Percentiles rank a stretch among this genome's conserved stretches.
phyloP scores from a whole-genome alignment of 345 rosid genomes.

The Turritis glabra region DNA sequence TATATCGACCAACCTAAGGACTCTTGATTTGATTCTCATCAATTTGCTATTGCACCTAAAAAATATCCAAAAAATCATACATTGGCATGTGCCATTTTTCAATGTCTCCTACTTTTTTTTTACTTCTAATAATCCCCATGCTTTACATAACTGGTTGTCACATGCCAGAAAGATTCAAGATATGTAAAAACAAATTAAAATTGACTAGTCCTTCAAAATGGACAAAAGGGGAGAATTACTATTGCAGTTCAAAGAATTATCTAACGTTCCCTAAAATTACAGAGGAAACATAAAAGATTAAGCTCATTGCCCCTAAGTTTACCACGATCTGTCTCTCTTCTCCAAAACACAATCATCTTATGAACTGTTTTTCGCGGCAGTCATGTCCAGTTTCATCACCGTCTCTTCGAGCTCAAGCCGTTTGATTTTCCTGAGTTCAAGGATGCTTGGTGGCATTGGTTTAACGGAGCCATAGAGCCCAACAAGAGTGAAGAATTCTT shows the following conservation, averaged over 20 bases:
- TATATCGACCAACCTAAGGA: constrained; percentile 31
- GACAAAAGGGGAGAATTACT: background rate
- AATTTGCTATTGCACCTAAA: constrained; percentile 35
- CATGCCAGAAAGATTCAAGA: background rate
- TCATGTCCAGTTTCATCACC: constrained; percentile 42
- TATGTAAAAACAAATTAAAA: background rate
- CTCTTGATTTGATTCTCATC: constrained; percentile 20
- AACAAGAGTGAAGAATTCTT: constrained; percentile 67
- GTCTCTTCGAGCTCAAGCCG: constrained; percentile 56
- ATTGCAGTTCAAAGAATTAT: constrained; percentile 1
- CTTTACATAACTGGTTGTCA: background rate
- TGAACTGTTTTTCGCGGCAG: constrained; percentile 24
- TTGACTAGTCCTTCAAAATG: background rate
- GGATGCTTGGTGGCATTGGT: constrained; percentile 61
- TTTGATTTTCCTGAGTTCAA: constrained; percentile 66
- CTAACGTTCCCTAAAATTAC: constrained; percentile 19
- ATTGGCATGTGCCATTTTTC: constrained; percentile 3
- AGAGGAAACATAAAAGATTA: background rate
- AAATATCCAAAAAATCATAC: background rate
- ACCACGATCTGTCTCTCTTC: background rate
- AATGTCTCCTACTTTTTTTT: background rate
- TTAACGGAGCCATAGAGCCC: constrained; percentile 63
- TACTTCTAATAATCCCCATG: background rate
- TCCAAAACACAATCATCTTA: background rate
- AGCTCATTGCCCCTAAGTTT: constrained; percentile 9